Percentiles rank a stretch among this genome's conserved stretches.
These are phyloP conservation scores for Silene uniflora DNA, from an alignment of 148 eudicot species.

Conservation along the genomic window DNA sequence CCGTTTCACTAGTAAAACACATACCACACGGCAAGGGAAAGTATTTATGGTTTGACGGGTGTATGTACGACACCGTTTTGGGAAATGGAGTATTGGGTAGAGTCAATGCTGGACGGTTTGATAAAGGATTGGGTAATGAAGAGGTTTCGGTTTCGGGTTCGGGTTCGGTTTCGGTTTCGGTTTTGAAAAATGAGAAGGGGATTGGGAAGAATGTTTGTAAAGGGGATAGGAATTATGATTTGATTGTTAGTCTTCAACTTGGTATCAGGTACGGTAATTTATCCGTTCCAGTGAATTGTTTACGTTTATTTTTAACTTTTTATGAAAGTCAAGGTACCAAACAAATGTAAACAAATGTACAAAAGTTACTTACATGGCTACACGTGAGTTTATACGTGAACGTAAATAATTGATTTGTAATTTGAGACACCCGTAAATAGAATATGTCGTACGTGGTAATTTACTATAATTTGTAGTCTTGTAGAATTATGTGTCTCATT, in stretches of 20 bases:
- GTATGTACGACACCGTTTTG: conserved; percentile 64
- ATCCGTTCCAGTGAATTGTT: background rate
- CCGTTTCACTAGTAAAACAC: conserved; percentile 31
- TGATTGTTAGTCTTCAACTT: conserved; percentile 78
- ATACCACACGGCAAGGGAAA: conserved; percentile 69
- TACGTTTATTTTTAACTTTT: background rate
- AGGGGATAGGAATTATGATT: conserved; percentile 78
- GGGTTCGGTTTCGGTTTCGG: background rate
- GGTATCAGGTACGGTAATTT: conserved; percentile 60
- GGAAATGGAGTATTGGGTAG: conserved; percentile 44
- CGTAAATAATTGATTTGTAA: too few species aligned
- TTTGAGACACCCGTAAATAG: too few species aligned
- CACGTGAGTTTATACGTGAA: too few species aligned
- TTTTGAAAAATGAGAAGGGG: conserved; percentile 40
- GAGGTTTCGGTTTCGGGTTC: background rate
- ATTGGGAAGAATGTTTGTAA: conserved; percentile 62
- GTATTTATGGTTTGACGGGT: conserved; percentile 81
- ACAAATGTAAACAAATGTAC: too few species aligned
- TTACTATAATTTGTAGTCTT: too few species aligned
- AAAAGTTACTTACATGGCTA: too few species aligned
- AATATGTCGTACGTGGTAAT: too few species aligned
- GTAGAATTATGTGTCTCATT: too few species aligned
- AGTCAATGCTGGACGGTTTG: conserved; percentile 20
- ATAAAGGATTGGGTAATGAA: conserved; percentile 50
- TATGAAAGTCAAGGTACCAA: too few species aligned